phyloP scores from a whole-genome alignment of 345 rosid genomes.

The sweet orange (Citrus sinensis) region DVS_A1.0 CM039167.1:9625001-9625500 shows the following conservation, averaged over 20 bases:
- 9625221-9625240: not conserved
- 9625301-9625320: conserved; percentile 96
- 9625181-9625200: not conserved
- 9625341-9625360: conserved; percentile 91
- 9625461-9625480: conserved; percentile 90
- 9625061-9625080: conserved; percentile 76
- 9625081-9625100: conserved; percentile 69
- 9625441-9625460: conserved; percentile 91
- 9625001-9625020: conserved; percentile 77
- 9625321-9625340: conserved; percentile 80
- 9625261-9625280: conserved; percentile 45
- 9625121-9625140: conserved; percentile 82
- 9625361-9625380: conserved; percentile 78
- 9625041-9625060: conserved; percentile 61
- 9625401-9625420: conserved; percentile 88
- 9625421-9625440: conserved; percentile 82
- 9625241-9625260: not conserved
- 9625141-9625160: conserved; percentile 69
- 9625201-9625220: not conserved
- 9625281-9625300: conserved; percentile 81
- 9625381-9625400: conserved; percentile 75
- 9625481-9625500: conserved; percentile 85
- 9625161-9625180: not conserved
- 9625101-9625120: conserved; percentile 90
- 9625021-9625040: conserved; percentile 69